Conservation (phyloP, 306 rosid species). For the Hippophae tibetana region DNA sequence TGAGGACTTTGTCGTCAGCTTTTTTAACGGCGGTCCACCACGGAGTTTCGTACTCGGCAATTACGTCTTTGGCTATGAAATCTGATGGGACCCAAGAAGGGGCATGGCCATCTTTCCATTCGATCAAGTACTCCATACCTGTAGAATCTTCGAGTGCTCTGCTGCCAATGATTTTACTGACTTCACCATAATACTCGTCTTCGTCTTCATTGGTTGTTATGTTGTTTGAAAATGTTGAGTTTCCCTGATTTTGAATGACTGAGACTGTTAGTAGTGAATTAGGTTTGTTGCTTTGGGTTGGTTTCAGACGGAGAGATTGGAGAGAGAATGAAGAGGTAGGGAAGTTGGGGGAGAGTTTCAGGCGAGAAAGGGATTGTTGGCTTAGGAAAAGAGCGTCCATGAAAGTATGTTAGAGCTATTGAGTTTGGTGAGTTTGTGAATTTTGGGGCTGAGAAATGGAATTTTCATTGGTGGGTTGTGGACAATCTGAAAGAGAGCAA, state of each 20-base stretch:
- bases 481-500: neutral
- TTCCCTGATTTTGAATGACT: slow-evolving; percentile 35
- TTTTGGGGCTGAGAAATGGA: neutral
- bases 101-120: slow-evolving; percentile 77
- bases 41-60: slow-evolving; percentile 68
- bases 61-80: slow-evolving; percentile 67
- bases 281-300: slow-evolving; percentile 4
- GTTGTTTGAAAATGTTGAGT: neutral
- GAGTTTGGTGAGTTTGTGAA: neutral
- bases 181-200: slow-evolving; percentile 67
- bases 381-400: slow-evolving; percentile 62
- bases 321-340: slow-evolving; percentile 10
- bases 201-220: slow-evolving; percentile 1
- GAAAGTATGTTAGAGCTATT: neutral
- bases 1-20: slow-evolving; percentile 43
- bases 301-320: slow-evolving; percentile 25
- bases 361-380: slow-evolving; percentile 47
- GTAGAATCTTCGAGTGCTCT: slow-evolving; percentile 34
- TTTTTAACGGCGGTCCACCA: slow-evolving; percentile 94
- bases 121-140: slow-evolving; percentile 69
- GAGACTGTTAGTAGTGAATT: neutral
- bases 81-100: slow-evolving; percentile 76
- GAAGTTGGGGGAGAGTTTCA: slow-evolving; percentile 29
- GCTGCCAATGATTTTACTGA: slow-evolving; percentile 65
- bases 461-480: neutral